Base-by-base conservation (phyloP, 2,329 filamentous ascomycete genomes). In the Xylariaceae sp. region DNA sequence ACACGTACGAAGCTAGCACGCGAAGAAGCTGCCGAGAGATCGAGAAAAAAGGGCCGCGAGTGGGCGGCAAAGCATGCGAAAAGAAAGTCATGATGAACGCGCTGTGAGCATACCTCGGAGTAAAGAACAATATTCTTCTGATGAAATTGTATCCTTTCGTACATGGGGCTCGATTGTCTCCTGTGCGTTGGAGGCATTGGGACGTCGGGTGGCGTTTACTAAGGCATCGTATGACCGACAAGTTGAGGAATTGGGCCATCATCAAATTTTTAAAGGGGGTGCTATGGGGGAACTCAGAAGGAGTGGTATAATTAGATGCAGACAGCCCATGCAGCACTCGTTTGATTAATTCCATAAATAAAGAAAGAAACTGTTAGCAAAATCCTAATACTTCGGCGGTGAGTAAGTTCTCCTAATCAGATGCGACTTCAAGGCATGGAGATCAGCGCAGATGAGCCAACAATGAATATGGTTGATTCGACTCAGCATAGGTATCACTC, bases 21-120 rank as follows among this genome's bases (percentile, higher is more conserved):
- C 50, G 80, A 84, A 65, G 76, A 84, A 66, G 85, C 85, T 23
- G 84, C 85, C 8, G 83, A 87, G 71, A 77, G 81, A 66, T 84
- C 82, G 56, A 78, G 84, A 56, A 76, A 78, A 68, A 77, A 81
- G 60, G 83, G 83, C 64, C 78, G 83, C 39, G 81, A 85, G 65
- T 87, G 84, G 83, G 83, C 83, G 9, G 82, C 85, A 68, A 84
- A 80, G 72, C 80, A 82, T 68, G 76, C 76, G 44, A 74, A 71
- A 80, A 77, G 67, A 73, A 68, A 39, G 65, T 66, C 65, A 69
- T 68, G 7, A 53, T 68, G 6, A 53, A 59, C 44, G 71, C 70
- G 2, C 17, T 68, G 48, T 13, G 15, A 39, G 30, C 35, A 37
- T 18, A n/a, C 34, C 17, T 47, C 34, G 3, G 42, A 39, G 51